Evolutionary conservation across 2,329 filamentous ascomycete species (phyloP).

Genomic region (Hymenoscyphus repandus): DNA sequence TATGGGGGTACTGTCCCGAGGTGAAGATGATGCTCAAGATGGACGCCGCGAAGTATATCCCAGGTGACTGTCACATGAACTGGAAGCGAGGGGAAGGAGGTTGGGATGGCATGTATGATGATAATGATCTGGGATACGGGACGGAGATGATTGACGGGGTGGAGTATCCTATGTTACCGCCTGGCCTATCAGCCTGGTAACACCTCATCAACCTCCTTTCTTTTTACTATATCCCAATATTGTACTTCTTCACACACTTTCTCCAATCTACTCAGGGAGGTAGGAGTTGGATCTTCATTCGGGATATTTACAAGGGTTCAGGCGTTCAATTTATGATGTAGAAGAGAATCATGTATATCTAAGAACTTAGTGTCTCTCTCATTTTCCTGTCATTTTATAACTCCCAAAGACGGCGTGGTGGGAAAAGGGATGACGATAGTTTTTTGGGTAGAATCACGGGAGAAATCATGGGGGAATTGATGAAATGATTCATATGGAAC

Average conservation of each 20-base stretch:
- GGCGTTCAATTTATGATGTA: too few species aligned
- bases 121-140: background rate
- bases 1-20: slow-evolving; percentile 54
- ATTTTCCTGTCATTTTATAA: background rate
- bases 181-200: slow-evolving; percentile 28
- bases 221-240: background rate
- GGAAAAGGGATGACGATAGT: too few species aligned
- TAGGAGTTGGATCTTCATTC: too few species aligned
- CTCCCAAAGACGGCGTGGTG: background rate
- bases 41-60: slow-evolving; percentile 47
- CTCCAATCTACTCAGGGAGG: background rate
- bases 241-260: background rate
- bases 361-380: background rate
- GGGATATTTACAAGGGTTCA: too few species aligned
- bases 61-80: slow-evolving; percentile 39
- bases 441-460: too few species aligned
- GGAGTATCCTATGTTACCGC: slow-evolving; percentile 29
- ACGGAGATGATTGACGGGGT: slow-evolving; percentile 28
- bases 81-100: slow-evolving; percentile 39
- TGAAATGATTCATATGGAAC: too few species aligned
- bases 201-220: background rate
- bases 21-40: slow-evolving; percentile 53
- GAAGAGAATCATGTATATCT: too few species aligned
- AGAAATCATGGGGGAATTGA: too few species aligned
- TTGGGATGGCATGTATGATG: slow-evolving; percentile 19